phyloP scores from a whole-genome alignment of 2,329 filamentous ascomycete genomes.

The Cladophialophora immunda region DNA sequence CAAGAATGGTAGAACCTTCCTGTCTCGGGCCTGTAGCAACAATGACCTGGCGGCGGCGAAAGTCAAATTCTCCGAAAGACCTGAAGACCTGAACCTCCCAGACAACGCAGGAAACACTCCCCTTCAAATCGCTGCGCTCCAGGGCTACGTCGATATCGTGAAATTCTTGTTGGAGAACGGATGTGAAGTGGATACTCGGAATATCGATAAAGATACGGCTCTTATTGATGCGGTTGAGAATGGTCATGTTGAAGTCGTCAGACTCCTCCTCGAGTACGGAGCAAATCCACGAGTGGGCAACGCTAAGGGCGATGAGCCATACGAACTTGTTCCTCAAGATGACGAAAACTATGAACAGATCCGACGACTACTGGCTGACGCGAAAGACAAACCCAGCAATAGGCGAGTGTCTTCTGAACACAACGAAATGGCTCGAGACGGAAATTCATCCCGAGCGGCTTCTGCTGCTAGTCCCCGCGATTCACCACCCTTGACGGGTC shows the following conservation, averaged over 20 bases:
- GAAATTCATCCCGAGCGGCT: conserved; percentile 52
- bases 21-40: conserved; percentile 88
- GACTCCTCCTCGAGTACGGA: conserved; percentile 80
- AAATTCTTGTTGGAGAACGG: conserved; percentile 84
- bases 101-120: conserved; percentile 98
- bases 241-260: conserved; percentile 87
- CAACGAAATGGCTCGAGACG: conserved; percentile 46
- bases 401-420: conserved; percentile 55
- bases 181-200: conserved; percentile 82
- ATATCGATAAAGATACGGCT: conserved; percentile 86
- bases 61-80: conserved; percentile 76
- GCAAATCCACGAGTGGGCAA: conserved; percentile 93
- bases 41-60: conserved; percentile 84
- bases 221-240: conserved; percentile 97
- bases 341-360: conserved; percentile 83
- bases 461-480: conserved; percentile 57
- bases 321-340: conserved; percentile 81
- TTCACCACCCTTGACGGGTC: conserved; percentile 50
- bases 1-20: conserved; percentile 86
- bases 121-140: conserved; percentile 88
- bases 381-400: conserved; percentile 62
- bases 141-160: conserved; percentile 87
- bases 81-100: conserved; percentile 85
- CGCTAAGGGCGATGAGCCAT: conserved; percentile 88
- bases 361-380: conserved; percentile 71